phyloP scores from a whole-genome alignment of 169 alveolate species.

The Plasmodium cynomolgi region DNA sequence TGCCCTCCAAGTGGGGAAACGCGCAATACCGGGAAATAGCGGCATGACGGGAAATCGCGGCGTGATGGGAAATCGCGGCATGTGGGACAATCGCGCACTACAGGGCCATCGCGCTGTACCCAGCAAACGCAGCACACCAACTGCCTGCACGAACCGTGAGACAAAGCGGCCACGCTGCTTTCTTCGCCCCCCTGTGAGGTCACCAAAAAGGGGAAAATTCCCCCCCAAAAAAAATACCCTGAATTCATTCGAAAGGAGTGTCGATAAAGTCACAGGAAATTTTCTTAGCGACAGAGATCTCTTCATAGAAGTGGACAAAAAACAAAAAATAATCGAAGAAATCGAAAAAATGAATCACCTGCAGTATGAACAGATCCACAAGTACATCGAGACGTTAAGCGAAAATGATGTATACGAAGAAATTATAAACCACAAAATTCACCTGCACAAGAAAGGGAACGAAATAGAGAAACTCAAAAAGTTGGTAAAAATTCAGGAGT shows the following conservation, averaged over 20 bases:
- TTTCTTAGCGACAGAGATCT: conserved; percentile 59
- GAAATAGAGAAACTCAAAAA: conserved; percentile 52
- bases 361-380: conserved; percentile 30
- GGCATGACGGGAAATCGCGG: too few relatives aligned
- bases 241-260: conserved; percentile 40
- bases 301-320: conserved; percentile 64
- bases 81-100: too few relatives aligned
- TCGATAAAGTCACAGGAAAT: conserved; percentile 67
- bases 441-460: conserved; percentile 50
- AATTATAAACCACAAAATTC: conserved; percentile 64
- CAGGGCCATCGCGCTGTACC: too few relatives aligned
- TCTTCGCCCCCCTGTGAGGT: background rate
- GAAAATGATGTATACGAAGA: conserved; percentile 75
- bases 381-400: conserved; percentile 30
- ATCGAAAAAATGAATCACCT: conserved; percentile 38
- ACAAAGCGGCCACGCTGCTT: background rate
- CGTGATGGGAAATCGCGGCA: too few relatives aligned
- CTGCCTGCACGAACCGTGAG: background rate
- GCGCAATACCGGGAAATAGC: too few relatives aligned
- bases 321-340: conserved; percentile 61
- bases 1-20: background rate
- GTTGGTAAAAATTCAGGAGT: conserved; percentile 42
- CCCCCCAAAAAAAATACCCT: background rate
- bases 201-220: background rate
- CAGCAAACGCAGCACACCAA: background rate